Percentiles rank a stretch among this genome's conserved stretches.
Evolutionary conservation across 345 rosid genomes (phyloP).

Genomic region (Citrus trifoliata): DNA sequence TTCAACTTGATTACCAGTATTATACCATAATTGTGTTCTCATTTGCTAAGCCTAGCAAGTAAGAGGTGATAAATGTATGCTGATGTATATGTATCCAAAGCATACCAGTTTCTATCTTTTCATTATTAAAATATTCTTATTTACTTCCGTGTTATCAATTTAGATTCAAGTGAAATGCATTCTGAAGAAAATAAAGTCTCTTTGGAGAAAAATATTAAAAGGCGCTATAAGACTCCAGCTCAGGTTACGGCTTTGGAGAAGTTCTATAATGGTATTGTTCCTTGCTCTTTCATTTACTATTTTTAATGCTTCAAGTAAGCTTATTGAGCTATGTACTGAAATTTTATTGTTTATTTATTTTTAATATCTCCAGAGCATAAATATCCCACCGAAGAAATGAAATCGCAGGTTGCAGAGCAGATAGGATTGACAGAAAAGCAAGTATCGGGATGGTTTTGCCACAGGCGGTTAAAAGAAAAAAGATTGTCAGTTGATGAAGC

Average conservation of each 20-base stretch:
- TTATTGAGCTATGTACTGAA: conserved; percentile 11
- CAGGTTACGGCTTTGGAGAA: conserved; percentile 78
- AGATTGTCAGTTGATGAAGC: conserved; percentile 56
- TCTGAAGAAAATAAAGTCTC: conserved; percentile 61
- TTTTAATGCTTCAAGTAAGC: conserved; percentile 13
- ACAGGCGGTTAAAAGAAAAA: conserved; percentile 88
- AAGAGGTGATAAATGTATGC: background rate
- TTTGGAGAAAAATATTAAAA: conserved; percentile 50
- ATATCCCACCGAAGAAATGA: conserved; percentile 84
- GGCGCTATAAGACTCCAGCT: conserved; percentile 68
- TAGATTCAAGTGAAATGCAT: conserved; percentile 59
- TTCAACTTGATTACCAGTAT: background rate
- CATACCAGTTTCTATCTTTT: background rate
- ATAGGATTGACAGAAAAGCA: conserved; percentile 87
- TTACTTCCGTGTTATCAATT: conserved; percentile 9
- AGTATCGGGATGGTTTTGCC: conserved; percentile 98
- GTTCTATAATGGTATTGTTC: conserved; percentile 61
- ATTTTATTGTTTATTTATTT: background rate
- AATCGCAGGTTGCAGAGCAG: conserved; percentile 58
- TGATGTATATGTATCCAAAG: background rate
- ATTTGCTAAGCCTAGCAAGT: background rate
- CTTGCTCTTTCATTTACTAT: conserved; percentile 7
- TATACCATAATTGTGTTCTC: background rate
- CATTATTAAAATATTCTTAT: background rate
- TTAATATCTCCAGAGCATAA: conserved; percentile 53